These are phyloP conservation scores for Leishmania tropica DNA, from an alignment of 208 protist species.

Conservation along the genomic window DNA sequence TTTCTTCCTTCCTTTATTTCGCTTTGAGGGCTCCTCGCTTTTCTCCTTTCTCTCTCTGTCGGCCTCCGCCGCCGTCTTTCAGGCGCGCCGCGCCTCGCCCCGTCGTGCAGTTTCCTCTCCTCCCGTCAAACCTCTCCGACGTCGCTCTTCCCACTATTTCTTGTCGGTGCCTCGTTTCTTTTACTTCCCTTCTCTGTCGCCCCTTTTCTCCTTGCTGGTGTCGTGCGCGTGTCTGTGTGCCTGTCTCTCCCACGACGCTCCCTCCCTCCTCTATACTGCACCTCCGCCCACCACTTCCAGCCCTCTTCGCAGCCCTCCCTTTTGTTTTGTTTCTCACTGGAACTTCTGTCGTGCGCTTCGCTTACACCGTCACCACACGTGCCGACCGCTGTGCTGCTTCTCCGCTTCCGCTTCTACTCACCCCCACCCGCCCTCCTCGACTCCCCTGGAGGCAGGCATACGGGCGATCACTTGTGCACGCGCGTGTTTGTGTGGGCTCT, in stretches of 20 bases:
- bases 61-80: background rate
- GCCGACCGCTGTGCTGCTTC: background rate
- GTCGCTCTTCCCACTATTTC: background rate
- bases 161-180: background rate
- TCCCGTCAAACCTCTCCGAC: background rate
- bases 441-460: background rate
- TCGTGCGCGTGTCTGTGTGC: slow-evolving; percentile 1
- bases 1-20: background rate
- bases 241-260: background rate
- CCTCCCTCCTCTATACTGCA: background rate
- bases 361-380: background rate
- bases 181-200: background rate
- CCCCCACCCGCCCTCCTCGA: background rate
- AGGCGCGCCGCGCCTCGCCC: background rate
- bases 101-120: background rate
- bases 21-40: background rate
- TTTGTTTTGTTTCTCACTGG: slow-evolving; percentile 8
- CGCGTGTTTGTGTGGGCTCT: background rate
- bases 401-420: background rate
- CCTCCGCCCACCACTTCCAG: background rate
- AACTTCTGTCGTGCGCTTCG: background rate
- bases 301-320: background rate
- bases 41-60: background rate
- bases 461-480: background rate
- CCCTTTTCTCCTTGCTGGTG: background rate